These are phyloP conservation scores for Serendipita sp. DNA, from an alignment of 768 basidiomycete species.

Conservation along the genomic window DNA sequence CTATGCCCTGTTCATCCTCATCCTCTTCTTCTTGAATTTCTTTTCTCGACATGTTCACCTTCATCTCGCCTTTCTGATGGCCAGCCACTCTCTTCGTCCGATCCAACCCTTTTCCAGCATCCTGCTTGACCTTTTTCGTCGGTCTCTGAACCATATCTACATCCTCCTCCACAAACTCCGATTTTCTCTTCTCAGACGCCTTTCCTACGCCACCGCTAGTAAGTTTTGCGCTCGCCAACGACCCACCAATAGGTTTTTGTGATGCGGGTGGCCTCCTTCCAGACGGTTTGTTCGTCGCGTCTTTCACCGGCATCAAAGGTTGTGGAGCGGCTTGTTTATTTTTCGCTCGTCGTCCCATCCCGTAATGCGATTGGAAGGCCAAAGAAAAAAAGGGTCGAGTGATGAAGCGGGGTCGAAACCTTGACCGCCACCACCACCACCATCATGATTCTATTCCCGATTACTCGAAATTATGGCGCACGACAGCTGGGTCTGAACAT, in stretches of 20 bases:
- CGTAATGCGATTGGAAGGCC: not conserved
- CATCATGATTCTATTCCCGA: not conserved
- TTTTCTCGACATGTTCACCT: slow-evolving; percentile 11
- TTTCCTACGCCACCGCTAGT: slow-evolving; percentile 4
- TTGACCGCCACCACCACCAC: not conserved
- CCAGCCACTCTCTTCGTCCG: slow-evolving; percentile 13
- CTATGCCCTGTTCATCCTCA: slow-evolving; percentile 19
- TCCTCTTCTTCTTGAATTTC: slow-evolving; percentile 9
- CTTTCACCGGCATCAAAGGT: slow-evolving; percentile 30
- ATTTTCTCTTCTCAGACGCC: slow-evolving; percentile 9
- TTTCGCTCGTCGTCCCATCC: slow-evolving; percentile 73
- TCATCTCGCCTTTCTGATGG: slow-evolving; percentile 10
- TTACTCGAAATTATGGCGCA: not conserved
- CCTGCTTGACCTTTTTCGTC: slow-evolving; percentile 24
- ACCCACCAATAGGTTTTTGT: slow-evolving; percentile 31
- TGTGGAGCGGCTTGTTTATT: slow-evolving; percentile 65
- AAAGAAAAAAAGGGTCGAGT: too few species aligned
- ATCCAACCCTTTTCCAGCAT: slow-evolving; percentile 11
- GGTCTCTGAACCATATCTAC: slow-evolving; percentile 14
- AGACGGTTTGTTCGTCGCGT: slow-evolving; percentile 19
- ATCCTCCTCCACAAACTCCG: slow-evolving; percentile 14
- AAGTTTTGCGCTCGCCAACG: not conserved
- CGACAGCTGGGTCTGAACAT: not conserved
- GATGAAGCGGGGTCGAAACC: not conserved
- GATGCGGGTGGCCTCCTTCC: not conserved